Base-by-base conservation (phyloP, 345 rosid genomes). In the Rubroshorea leprosula region DNA sequence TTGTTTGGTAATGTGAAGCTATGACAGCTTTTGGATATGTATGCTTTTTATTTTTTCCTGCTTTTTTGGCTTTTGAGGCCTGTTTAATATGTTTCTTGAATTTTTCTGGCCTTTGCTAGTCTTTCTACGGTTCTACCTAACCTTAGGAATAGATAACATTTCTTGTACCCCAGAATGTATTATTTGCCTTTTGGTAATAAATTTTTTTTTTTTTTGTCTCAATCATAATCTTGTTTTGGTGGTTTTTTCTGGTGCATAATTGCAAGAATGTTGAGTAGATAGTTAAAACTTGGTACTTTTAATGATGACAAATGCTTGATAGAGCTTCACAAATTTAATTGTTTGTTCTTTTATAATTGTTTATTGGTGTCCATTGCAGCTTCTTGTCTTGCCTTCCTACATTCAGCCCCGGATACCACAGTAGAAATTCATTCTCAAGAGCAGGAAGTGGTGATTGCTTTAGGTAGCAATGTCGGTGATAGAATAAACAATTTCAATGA, bases 381-480 rank as follows among this genome's bases (percentile, higher is more conserved):
- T 57, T 49, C 66, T 43, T 48, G 79, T 48, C 63, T 26, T 17
- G 61, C 71, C 43, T 62, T 72, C 60, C 72, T 71, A 53, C 65
- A 65, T 67, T 75, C 87, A 18, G 67, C 74, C 11, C 39, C 64
- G 0, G 65, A 78, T 64, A 18, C 51, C 22, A 45, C 41, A 0
- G 62, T 89, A 1, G 76, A 86, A 76, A 78, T 86, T 68, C 74
- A 79, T 54, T 78, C 90, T 35, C 72, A 67, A 1, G 86, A 84
- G 76, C 79, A 92, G 64, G 96, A 92, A 68, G 85, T 92, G 4
- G 83, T 81, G 65, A 92, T 89, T 66, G 98, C 98, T 61, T 23
- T 92, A 18, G 98, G 98, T 68, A 83, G 98, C 71, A 89, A 92
- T 72, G 79, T 92, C 23, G 93, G 96, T 27, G 74, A 89, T 65